A percentile compares a stretch with the other conserved stretches of the same genome.
These are phyloP conservation scores for Phytophthora tentaculata DNA, from an alignment of 352 stramenopile genomes.

Conservation along the genomic window DNA sequence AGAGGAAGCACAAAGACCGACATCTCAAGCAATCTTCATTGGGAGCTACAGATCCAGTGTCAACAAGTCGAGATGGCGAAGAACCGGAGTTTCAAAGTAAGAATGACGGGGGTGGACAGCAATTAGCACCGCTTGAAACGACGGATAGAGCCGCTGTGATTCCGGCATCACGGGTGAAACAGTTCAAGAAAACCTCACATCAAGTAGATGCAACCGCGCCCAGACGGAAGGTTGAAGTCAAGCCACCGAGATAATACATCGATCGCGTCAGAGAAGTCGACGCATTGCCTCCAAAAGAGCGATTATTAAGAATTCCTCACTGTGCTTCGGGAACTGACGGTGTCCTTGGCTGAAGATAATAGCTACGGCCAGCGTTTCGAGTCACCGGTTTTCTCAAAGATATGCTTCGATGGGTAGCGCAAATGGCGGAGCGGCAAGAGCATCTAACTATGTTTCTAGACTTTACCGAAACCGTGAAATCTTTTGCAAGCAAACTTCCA, in stretches of 20 bases:
- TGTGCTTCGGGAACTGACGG: not conserved
- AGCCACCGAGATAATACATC: conserved; percentile 1
- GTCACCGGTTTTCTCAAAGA: not conserved
- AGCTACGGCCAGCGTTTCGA: conserved; percentile 1
- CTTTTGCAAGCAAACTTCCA: not conserved
- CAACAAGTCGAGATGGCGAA: not conserved
- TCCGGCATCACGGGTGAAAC: not conserved
- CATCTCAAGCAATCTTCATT: not conserved
- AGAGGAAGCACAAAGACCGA: not conserved
- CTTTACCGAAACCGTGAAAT: not conserved
- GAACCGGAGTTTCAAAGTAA: not conserved
- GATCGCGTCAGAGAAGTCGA: not conserved
- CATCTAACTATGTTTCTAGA: not conserved
- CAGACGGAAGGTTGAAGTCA: not conserved
- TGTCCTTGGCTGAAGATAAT: not conserved
- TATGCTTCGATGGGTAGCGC: not conserved
- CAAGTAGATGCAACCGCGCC: not conserved
- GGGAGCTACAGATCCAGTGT: not conserved
- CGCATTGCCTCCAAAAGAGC: not conserved
- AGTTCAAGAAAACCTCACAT: not conserved
- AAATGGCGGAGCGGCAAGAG: not conserved
- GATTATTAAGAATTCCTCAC: not conserved
- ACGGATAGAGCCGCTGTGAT: not conserved
- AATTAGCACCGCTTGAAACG: not conserved
- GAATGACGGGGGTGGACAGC: not conserved